Conservation (phyloP, 257 asterid species). For the Echium plantagineum region DNA sequence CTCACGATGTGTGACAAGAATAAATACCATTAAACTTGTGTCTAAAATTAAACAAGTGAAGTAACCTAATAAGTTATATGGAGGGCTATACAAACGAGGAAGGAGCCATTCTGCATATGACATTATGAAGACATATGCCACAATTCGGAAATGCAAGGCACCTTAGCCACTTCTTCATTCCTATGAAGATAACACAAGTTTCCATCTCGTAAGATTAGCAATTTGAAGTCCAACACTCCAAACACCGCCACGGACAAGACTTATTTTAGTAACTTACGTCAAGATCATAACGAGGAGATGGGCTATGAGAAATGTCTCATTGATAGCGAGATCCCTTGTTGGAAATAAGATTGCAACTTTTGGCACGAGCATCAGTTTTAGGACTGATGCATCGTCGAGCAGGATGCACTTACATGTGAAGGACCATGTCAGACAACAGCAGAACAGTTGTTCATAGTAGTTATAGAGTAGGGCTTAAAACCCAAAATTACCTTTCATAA, state of each 20-base stretch:
- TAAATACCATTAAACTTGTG: not conserved
- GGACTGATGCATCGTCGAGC: slow-evolving; percentile 60
- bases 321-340: slow-evolving; percentile 52
- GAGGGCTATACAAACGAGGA: slow-evolving; percentile 26
- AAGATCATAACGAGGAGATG: slow-evolving; percentile 62
- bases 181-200: slow-evolving; percentile 17
- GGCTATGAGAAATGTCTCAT: slow-evolving; percentile 55
- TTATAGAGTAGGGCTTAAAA: not conserved
- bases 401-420: slow-evolving; percentile 41
- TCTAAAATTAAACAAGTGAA: slow-evolving; percentile 2
- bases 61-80: slow-evolving; percentile 12
- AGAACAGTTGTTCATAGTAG: not conserved
- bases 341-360: slow-evolving; percentile 40
- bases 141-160: slow-evolving; percentile 6
- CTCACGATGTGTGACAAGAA: too few relatives aligned
- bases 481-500: slow-evolving; percentile 42
- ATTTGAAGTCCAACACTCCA: not conserved
- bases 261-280: slow-evolving; percentile 40
- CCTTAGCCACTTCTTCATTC: slow-evolving; percentile 14
- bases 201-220: slow-evolving; percentile 1
- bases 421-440: not conserved
- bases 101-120: slow-evolving; percentile 13
- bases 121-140: slow-evolving; percentile 14
- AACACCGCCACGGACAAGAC: not conserved
- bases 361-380: slow-evolving; percentile 28